A percentile compares a stretch with the other conserved stretches of the same genome.
Conservation (phyloP, 1,284 basidiomycete genomes). For the Lentinus polychrous region DNA sequence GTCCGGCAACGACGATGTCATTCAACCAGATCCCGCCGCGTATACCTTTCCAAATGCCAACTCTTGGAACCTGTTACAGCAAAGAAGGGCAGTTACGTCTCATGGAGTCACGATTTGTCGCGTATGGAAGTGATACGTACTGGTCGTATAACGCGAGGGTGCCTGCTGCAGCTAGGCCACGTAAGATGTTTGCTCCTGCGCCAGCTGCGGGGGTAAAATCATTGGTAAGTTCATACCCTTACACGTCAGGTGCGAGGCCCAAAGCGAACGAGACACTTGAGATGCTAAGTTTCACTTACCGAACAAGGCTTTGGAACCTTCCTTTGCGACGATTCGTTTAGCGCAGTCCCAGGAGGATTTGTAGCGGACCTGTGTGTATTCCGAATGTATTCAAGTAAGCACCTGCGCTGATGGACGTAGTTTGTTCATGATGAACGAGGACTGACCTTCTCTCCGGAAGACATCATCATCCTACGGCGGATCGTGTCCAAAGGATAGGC, state of each 20-base stretch:
- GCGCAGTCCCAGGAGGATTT: conserved; percentile 58
- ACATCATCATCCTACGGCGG: conserved; percentile 69
- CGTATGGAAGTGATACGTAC: conserved; percentile 28
- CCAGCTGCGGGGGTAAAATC: conserved; percentile 29
- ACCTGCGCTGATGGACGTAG: not conserved
- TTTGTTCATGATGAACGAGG: not conserved
- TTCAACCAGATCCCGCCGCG: conserved; percentile 27
- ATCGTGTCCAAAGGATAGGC: conserved; percentile 67
- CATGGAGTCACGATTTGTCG: no score
- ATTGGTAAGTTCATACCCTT: not conserved
- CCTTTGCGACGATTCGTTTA: conserved; percentile 50
- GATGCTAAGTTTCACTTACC: conserved; percentile 9
- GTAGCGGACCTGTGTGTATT: conserved; percentile 23
- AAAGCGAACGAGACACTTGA: not conserved
- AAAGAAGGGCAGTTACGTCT: no score
- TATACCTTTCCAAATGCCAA: conserved; percentile 36
- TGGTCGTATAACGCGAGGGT: conserved; percentile 67
- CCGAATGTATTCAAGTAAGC: not conserved
- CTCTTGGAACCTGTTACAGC: conserved; percentile 33
- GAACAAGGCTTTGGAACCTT: conserved; percentile 57
- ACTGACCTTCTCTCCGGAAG: conserved; percentile 36
- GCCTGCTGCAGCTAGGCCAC: conserved; percentile 69
- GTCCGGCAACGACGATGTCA: not conserved
- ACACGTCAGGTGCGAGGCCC: not conserved
- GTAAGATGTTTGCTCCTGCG: conserved; percentile 54